A percentile compares a stretch with the other conserved stretches of the same genome.
phyloP scores from a whole-genome alignment of 108 stramenopile genomes.

The Seminavis robusta region DNA sequence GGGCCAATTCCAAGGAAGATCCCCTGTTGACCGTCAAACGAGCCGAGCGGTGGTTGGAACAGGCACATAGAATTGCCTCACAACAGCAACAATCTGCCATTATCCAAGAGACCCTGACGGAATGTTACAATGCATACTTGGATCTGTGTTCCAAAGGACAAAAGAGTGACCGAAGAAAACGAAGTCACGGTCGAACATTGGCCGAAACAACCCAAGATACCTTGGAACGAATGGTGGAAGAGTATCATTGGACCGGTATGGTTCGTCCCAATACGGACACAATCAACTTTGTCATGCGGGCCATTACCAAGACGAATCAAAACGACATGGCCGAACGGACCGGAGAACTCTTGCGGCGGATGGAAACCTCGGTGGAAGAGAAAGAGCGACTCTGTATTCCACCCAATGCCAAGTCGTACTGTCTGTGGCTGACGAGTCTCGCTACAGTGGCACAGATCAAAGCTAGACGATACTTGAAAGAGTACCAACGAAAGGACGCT shows the following conservation, averaged over 20 bases:
- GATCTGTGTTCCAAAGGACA: constrained; percentile 66
- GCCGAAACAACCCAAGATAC: constrained; percentile 49
- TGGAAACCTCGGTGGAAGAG: constrained; percentile 55
- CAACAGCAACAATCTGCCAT: constrained; percentile 1
- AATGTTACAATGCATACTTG: constrained; percentile 68
- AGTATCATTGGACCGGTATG: constrained; percentile 7
- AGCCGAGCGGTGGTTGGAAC: constrained; percentile 72
- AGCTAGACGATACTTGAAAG: constrained; percentile 13
- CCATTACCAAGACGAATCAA: too few species aligned
- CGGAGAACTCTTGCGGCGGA: constrained; percentile 40
- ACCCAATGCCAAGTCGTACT: constrained; percentile 67
- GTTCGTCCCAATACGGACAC: constrained; percentile 52
- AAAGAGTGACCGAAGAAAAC: constrained; percentile 19
- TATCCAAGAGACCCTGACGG: constrained; percentile 40
- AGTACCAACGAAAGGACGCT: constrained; percentile 14
- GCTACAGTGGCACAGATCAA: constrained; percentile 47
- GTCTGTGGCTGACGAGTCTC: constrained; percentile 69
- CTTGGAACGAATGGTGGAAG: constrained; percentile 31
- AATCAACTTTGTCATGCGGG: constrained; percentile 70
- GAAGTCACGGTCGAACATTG: constrained; percentile 10
- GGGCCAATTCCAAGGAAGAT: constrained; percentile 60
- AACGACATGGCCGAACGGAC: constrained; percentile 35
- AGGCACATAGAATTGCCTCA: constrained; percentile 26
- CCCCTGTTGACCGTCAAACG: constrained; percentile 40
- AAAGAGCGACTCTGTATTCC: constrained; percentile 31